Base-by-base conservation (phyloP, 495 filamentous ascomycete species). In the Aspergillus leporis region DNA sequence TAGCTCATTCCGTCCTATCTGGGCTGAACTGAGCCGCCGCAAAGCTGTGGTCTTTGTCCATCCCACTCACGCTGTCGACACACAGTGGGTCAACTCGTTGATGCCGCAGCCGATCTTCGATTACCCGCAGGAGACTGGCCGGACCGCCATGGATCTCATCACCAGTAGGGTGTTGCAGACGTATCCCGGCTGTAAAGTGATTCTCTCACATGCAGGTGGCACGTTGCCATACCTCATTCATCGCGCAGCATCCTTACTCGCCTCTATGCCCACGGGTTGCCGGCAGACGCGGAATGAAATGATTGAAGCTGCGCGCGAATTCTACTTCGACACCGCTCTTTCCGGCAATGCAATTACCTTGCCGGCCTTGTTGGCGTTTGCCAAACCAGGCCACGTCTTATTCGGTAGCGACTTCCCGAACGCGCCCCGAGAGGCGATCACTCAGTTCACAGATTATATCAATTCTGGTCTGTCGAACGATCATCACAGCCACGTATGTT, bases 111-210 rank as follows among this genome's bases (percentile, higher is more conserved):
- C 82, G 12, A 51, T 77, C 3, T 62, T 86, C 41, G 80, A 84
- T 47, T 85, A 76, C 55, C 78, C 82, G 2, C 80, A 82, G 43
- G 83, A 85, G 55, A 85, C 80, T 0, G 74, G 71, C 0, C 77
- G 79, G 0, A 64, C 81, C 3, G 83, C 82, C 4, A 62, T 79
- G 21, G 77, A 84, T 61, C 66, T 83, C 51, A 77, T 84, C 21
- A 50, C 67, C 23, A 64, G 53, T 10, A 62, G 67, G 0, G 73
- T 65, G 0, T 28, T 69, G 3, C 53, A 34, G 0, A 68, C 70
- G 19, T 72, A 65, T 55, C 71, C 69, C 2, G 63, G 74, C 36
- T 74, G 72, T 63, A 81, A 81, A 53, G 72, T 83, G 30, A 83
- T 85, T 28, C 65, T 85, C 2, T 78, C 77, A 0, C 82, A 85